Percentiles rank a stretch among this genome's conserved stretches.
phyloP scores from a whole-genome alignment of 2,329 filamentous ascomycete species.

The Venturia effusa region DNA sequence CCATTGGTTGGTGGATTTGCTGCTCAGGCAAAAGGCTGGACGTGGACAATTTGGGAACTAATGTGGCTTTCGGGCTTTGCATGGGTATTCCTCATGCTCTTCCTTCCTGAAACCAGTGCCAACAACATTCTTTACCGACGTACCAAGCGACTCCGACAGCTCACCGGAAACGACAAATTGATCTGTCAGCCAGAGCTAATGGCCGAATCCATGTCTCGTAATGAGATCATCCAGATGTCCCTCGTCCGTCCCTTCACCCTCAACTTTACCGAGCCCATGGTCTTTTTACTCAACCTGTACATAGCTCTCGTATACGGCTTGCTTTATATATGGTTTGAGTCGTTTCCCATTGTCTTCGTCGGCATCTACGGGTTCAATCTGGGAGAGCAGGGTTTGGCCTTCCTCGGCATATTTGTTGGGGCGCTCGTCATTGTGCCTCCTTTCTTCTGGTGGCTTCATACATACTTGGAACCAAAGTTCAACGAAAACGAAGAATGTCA shows the following conservation, averaged over 20 bases:
- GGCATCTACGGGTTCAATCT: constrained; percentile 21
- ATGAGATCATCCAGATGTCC: constrained; percentile 34
- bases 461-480: constrained; percentile 19
- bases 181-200: constrained; percentile 11
- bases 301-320: constrained; percentile 25
- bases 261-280: constrained; percentile 25
- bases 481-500: constrained; percentile 17
- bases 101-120: constrained; percentile 46
- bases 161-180: constrained; percentile 17
- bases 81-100: constrained; percentile 27
- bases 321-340: constrained; percentile 26
- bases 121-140: constrained; percentile 32
- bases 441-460: constrained; percentile 23
- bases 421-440: constrained; percentile 20
- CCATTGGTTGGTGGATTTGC: constrained; percentile 35
- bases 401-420: constrained; percentile 25
- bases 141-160: constrained; percentile 34
- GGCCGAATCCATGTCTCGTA: constrained; percentile 20
- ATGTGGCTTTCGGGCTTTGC: constrained; percentile 31
- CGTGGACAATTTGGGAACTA: constrained; percentile 34
- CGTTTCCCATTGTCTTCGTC: constrained; percentile 24
- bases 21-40: constrained; percentile 30
- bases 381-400: constrained; percentile 22
- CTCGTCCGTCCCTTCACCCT: constrained; percentile 42
- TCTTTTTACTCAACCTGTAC: constrained; percentile 25